phyloP scores from a whole-genome alignment of 169 alveolate species.

The Besnoitia besnoiti region DNA sequence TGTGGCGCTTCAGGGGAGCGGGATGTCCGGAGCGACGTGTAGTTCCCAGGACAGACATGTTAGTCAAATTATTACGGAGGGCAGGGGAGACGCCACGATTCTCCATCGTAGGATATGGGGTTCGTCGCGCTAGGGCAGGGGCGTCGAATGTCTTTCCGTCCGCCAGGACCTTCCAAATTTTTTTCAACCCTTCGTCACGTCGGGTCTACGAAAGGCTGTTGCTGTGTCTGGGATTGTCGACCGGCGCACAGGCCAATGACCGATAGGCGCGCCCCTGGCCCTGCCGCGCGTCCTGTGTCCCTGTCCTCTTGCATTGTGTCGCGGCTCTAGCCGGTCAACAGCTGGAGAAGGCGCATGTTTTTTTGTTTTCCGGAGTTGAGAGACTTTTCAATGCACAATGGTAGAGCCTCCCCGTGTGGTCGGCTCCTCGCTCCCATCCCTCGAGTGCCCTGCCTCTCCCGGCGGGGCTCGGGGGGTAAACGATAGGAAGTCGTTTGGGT shows the following conservation, averaged over 20 bases:
- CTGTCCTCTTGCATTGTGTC: too few species aligned
- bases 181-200: too few species aligned
- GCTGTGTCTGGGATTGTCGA: background rate
- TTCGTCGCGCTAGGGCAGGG: too few species aligned
- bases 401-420: background rate
- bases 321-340: too few species aligned
- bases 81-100: too few species aligned
- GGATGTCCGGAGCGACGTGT: too few species aligned
- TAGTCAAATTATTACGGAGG: too few species aligned
- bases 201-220: too few species aligned
- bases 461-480: background rate
- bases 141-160: too few species aligned
- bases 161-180: too few species aligned
- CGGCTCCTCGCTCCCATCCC: background rate
- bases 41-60: background rate
- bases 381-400: background rate
- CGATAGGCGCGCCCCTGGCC: background rate
- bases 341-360: background rate
- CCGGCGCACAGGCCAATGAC: background rate
- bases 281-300: background rate
- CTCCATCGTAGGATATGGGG: too few species aligned
- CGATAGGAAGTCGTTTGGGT: background rate
- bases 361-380: background rate
- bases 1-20: too few species aligned
- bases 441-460: background rate